These are phyloP conservation scores for Plasmodium chabaudi DNA, from an alignment of 169 alveolate genomes.

Conservation along the genomic window DNA sequence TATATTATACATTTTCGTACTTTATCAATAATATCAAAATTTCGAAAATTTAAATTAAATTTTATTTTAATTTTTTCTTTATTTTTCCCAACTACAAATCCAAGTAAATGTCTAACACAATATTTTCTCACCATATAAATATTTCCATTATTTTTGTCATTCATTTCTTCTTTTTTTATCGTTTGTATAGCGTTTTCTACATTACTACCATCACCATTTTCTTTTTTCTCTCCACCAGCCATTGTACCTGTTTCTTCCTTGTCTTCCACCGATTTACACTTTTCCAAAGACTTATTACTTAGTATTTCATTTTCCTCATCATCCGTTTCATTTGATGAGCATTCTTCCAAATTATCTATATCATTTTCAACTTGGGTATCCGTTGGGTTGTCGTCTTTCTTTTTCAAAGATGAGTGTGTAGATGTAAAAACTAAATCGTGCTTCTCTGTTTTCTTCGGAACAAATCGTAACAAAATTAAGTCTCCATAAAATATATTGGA, in stretches of 20 bases:
- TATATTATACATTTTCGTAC: constrained; percentile 46
- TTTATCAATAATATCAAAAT: constrained; percentile 61
- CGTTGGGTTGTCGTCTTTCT: constrained; percentile 6
- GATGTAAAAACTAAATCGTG: not conserved
- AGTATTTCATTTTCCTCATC: no score
- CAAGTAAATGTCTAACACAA: constrained; percentile 71
- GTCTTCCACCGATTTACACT: no score
- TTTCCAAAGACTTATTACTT: no score
- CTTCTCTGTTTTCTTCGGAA: constrained; percentile 57
- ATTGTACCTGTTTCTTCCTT: not conserved
- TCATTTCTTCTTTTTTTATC: not conserved
- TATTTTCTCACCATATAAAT: constrained; percentile 73
- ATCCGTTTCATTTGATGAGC: no score
- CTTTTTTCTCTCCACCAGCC: not conserved
- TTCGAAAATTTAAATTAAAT: constrained; percentile 42
- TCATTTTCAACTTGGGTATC: constrained; percentile 13
- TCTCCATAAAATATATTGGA: constrained; percentile 60
- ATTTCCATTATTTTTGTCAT: constrained; percentile 34
- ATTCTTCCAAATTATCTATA: not conserved
- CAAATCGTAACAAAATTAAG: constrained; percentile 39
- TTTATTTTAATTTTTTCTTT: constrained; percentile 59
- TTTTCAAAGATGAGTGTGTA: constrained; percentile 21
- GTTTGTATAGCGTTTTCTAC: not conserved
- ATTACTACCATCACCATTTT: not conserved
- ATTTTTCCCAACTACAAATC: constrained; percentile 33